These are phyloP conservation scores for Pyricularia pennisetigena DNA, from an alignment of 2,329 filamentous ascomycete genomes.

Conservation along the genomic window DNA sequence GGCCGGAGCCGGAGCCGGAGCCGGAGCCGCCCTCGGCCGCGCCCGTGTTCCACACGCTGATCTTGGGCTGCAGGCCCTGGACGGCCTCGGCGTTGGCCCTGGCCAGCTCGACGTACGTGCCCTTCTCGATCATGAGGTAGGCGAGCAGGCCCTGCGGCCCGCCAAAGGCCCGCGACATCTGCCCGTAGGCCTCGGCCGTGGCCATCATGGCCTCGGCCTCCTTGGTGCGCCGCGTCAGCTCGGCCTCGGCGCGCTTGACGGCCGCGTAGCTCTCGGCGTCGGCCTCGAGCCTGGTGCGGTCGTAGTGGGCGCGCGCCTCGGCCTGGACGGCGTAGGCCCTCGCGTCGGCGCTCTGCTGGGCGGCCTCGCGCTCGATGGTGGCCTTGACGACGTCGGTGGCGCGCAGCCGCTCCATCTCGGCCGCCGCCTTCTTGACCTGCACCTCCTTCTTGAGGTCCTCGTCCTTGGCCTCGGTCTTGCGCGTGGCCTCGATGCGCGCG, in stretches of 20 bases:
- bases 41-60: constrained; percentile 83
- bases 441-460: constrained; percentile 73
- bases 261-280: constrained; percentile 27
- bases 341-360: constrained; percentile 59
- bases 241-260: constrained; percentile 41
- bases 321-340: constrained; percentile 55
- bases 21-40: constrained; percentile 27
- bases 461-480: constrained; percentile 65
- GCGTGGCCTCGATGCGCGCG: constrained; percentile 62
- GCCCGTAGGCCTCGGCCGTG: constrained; percentile 72
- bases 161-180: constrained; percentile 62
- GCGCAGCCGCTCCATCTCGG: constrained; percentile 71
- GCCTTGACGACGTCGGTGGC: constrained; percentile 73
- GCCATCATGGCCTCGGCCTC: constrained; percentile 69
- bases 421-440: constrained; percentile 65
- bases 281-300: constrained; percentile 35
- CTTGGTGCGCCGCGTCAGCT: constrained; percentile 46
- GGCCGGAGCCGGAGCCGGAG: too few relatives aligned
- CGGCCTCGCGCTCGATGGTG: constrained; percentile 55
- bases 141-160: constrained; percentile 70
- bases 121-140: constrained; percentile 81
- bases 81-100: constrained; percentile 69
- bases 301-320: constrained; percentile 36
- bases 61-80: constrained; percentile 74
- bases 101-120: constrained; percentile 68